These are phyloP conservation scores for Xylaria telfairii DNA, from an alignment of 495 filamentous ascomycete genomes.

Conservation along the genomic window DNA sequence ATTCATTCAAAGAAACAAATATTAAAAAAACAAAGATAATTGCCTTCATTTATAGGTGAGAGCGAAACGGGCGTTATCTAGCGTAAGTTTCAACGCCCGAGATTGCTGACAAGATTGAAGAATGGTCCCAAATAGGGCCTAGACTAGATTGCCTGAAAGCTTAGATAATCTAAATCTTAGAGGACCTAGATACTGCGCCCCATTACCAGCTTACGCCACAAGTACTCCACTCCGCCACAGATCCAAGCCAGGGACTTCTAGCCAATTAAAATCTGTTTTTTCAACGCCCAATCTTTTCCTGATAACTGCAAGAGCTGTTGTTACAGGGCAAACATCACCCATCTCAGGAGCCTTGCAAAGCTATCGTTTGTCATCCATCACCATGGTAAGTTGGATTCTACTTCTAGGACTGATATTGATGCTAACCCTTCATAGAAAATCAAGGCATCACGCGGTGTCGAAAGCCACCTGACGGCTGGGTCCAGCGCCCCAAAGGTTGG, in stretches of 20 bases:
- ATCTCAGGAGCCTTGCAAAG: neutral
- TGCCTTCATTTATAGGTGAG: neutral
- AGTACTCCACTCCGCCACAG: conserved; percentile 14
- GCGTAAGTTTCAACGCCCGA: no score
- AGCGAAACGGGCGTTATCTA: neutral
- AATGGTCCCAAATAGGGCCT: neutral
- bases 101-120: neutral
- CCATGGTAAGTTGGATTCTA: conserved; percentile 15
- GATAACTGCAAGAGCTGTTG: conserved; percentile 2
- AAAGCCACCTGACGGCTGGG: conserved; percentile 80
- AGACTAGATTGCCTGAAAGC: neutral
- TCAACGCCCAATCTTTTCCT: conserved; percentile 2
- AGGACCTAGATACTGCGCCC: no score
- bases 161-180: no score
- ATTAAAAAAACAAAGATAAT: neutral
- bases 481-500: conserved; percentile 59
- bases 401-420: neutral
- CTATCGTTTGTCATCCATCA: neutral
- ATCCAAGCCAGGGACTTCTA: neutral
- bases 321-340: neutral
- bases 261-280: conserved; percentile 22
- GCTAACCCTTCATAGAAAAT: conserved; percentile 66
- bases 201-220: neutral
- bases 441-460: conserved; percentile 80
- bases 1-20: neutral